phyloP scores from a whole-genome alignment of 768 basidiomycete species.

The Panus rudis region DNA sequence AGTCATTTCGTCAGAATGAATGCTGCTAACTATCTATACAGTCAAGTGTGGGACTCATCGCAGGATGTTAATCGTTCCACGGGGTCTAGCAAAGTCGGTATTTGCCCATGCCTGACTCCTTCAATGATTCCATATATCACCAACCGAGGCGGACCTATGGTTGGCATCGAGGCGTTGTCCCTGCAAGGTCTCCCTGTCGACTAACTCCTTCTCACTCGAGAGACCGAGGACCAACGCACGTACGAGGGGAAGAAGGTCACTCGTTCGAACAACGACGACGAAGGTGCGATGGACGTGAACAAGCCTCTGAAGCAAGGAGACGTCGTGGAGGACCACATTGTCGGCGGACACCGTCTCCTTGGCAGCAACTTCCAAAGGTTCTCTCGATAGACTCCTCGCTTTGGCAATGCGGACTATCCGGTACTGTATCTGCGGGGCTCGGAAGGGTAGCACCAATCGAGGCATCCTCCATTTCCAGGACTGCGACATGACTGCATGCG shows the following conservation, averaged over 20 bases:
- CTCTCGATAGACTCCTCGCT: constrained; percentile 50
- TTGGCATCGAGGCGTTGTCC: constrained; percentile 85
- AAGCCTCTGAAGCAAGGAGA: constrained; percentile 7
- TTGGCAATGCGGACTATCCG: constrained; percentile 67
- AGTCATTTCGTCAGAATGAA: background rate
- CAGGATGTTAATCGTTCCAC: constrained; percentile 94
- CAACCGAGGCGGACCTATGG: constrained; percentile 92
- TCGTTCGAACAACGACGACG: constrained; percentile 40
- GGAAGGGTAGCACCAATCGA: constrained; percentile 63
- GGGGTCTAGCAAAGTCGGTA: constrained; percentile 72
- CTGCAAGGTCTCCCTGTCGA: constrained; percentile 94
- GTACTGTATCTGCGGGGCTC: constrained; percentile 88
- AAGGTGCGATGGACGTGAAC: constrained; percentile 33
- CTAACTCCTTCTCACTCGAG: constrained; percentile 84
- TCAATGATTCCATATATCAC: constrained; percentile 97
- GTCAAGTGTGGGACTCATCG: constrained; percentile 91
- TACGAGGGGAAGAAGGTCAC: constrained; percentile 73
- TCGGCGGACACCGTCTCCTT: constrained; percentile 64
- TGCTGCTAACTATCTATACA: constrained; percentile 21
- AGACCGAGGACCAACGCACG: constrained; percentile 81
- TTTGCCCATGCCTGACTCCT: constrained; percentile 90
- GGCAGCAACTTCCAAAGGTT: constrained; percentile 40
- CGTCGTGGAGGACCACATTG: constrained; percentile 44
- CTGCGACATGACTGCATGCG: constrained; percentile 75
- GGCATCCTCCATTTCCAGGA: constrained; percentile 64